Conservation (phyloP, 495 filamentous ascomycete genomes). For the Penicillium crystallinum region DNA sequence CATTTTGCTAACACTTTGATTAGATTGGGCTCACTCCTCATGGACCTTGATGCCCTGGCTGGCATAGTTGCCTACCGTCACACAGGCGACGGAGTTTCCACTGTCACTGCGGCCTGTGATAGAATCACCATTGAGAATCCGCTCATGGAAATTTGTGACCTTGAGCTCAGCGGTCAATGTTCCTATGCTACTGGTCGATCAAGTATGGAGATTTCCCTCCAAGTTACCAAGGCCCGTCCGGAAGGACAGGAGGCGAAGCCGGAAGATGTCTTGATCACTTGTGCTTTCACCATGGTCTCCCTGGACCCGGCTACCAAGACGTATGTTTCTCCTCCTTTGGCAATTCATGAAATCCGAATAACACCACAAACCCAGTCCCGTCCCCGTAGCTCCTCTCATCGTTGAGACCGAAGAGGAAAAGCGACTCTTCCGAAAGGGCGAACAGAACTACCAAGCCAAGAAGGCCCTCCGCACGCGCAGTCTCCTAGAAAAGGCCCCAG, state of each 20-base stretch:
- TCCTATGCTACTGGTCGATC: constrained; percentile 75
- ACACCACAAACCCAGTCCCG: constrained; percentile 36
- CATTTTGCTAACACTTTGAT: background rate
- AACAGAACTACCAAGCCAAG: constrained; percentile 70
- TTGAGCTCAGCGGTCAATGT: constrained; percentile 74
- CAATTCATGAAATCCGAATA: background rate
- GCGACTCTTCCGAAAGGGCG: constrained; percentile 59
- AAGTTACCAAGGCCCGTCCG: constrained; percentile 61
- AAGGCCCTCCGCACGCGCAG: constrained; percentile 59
- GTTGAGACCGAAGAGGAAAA: constrained; percentile 69
- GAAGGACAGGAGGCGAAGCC: constrained; percentile 53
- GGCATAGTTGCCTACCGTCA: constrained; percentile 80
- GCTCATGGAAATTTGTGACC: constrained; percentile 71
- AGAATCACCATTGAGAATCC: constrained; percentile 71
- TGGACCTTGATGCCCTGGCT: constrained; percentile 79
- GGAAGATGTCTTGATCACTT: constrained; percentile 70
- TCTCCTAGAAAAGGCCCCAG: constrained; percentile 66
- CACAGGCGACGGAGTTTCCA: constrained; percentile 70
- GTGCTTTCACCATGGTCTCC: constrained; percentile 82
- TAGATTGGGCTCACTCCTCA: constrained; percentile 65
- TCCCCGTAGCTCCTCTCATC: constrained; percentile 52
- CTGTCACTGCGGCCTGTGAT: constrained; percentile 78
- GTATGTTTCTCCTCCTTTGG: constrained; percentile 28
- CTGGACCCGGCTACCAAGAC: constrained; percentile 70
- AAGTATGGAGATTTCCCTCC: constrained; percentile 75